Percentiles rank a stretch among this genome's conserved stretches.
phyloP scores from a whole-genome alignment of 768 basidiomycete species.

The Tremella mesenterica region DNA sequence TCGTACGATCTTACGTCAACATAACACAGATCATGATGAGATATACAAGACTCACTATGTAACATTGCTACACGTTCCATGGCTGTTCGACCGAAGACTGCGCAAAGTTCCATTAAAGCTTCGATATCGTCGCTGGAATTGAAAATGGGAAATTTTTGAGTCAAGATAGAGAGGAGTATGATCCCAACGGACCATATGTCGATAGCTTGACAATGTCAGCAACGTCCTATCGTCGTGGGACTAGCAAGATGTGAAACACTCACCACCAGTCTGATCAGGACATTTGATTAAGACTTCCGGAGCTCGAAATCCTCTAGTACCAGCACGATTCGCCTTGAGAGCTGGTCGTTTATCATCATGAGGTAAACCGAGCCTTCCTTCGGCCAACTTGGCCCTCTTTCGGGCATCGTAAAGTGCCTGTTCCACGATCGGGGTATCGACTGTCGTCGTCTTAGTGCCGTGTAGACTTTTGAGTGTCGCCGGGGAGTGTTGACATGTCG shows the following conservation, averaged over 20 bases:
- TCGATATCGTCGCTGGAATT: constrained; percentile 89
- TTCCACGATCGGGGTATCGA: constrained; percentile 46
- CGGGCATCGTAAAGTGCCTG: constrained; percentile 42
- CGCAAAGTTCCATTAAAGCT: constrained; percentile 87
- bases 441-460: constrained; percentile 53
- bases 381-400: constrained; percentile 30
- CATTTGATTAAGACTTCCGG: constrained; percentile 96
- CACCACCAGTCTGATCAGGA: constrained; percentile 82
- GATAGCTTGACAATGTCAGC: constrained; percentile 56
- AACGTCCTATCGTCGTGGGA: constrained; percentile 1
- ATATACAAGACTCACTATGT: constrained; percentile 59
- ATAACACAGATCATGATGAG: background rate
- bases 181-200: constrained; percentile 94
- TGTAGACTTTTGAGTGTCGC: constrained; percentile 60
- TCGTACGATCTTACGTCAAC: constrained; percentile 64
- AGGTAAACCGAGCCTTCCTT: constrained; percentile 39
- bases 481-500: constrained; percentile 65
- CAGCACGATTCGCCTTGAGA: constrained; percentile 90
- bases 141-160: constrained; percentile 85
- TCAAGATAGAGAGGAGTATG: constrained; percentile 85
- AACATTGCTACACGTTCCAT: constrained; percentile 80
- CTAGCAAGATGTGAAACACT: constrained; percentile 31
- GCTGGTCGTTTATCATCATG: constrained; percentile 49
- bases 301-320: constrained; percentile 91
- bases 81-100: constrained; percentile 67